Conservation (phyloP, 345 rosid genomes). For the Excoecaria cochinchinensis region DNA sequence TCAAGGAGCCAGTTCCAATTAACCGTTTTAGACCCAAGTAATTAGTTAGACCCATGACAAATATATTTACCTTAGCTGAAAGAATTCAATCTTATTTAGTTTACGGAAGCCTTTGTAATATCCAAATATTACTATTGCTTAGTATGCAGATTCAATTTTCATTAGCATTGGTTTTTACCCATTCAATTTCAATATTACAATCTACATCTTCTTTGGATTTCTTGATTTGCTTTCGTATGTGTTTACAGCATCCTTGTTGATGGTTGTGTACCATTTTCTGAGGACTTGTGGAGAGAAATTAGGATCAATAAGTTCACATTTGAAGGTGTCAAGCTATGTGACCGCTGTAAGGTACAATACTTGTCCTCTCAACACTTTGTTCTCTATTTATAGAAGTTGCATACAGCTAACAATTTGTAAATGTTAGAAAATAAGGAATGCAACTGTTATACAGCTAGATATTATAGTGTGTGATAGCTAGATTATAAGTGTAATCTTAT, state of each 20-base stretch:
- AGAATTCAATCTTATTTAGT: background rate
- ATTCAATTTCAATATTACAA: background rate
- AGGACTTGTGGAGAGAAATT: slow-evolving; percentile 82
- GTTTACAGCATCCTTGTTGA: slow-evolving; percentile 63
- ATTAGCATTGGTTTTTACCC: background rate
- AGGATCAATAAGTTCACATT: slow-evolving; percentile 51
- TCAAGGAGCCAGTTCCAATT: slow-evolving; percentile 73
- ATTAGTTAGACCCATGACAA: slow-evolving; percentile 4
- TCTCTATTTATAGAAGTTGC: background rate
- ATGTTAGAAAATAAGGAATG: too few species aligned
- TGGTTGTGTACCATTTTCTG: slow-evolving; percentile 82
- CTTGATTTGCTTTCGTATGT: slow-evolving; percentile 10
- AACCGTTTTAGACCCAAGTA: slow-evolving; percentile 96
- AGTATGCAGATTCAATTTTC: background rate
- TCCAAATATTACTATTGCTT: slow-evolving; percentile 6
- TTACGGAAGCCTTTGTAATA: background rate
- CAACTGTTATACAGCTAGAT: too few species aligned
- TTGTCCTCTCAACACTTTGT: slow-evolving; percentile 1
- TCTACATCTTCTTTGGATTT: slow-evolving; percentile 1
- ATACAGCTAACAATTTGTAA: background rate
- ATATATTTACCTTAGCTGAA: slow-evolving; percentile 5
- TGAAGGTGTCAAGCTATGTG: slow-evolving; percentile 64
- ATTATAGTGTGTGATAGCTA: too few species aligned
- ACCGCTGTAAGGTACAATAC: slow-evolving; percentile 75
- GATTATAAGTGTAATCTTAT: too few species aligned